A percentile compares a stretch with the other conserved stretches of the same genome.
These are phyloP conservation scores for Bryopsis sp. DNA, from an alignment of 139 green algal genomes.

Conservation along the genomic window DNA sequence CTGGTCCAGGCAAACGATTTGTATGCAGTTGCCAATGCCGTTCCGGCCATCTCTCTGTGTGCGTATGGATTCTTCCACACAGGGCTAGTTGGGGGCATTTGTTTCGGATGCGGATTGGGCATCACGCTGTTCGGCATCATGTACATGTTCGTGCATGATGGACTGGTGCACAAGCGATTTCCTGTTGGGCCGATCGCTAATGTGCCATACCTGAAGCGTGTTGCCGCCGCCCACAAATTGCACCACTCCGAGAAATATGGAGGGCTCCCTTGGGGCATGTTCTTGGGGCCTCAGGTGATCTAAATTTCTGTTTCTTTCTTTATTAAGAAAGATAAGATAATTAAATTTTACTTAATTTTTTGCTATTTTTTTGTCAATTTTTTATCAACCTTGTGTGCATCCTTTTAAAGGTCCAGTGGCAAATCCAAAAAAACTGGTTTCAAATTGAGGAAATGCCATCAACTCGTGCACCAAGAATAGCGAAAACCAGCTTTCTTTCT, in stretches of 20 bases:
- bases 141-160: constrained; percentile 99
- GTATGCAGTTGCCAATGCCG: constrained; percentile 84
- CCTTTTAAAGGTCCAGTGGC: too few species aligned
- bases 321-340: too few species aligned
- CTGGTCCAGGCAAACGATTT: constrained; percentile 81
- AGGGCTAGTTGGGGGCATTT: constrained; percentile 57
- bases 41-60: constrained; percentile 83
- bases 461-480: too few species aligned
- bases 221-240: constrained; percentile 85
- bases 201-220: constrained; percentile 74
- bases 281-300: constrained; percentile 69
- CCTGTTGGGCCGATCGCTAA: constrained; percentile 77
- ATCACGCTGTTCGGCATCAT: constrained; percentile 95
- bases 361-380: background rate
- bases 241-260: constrained; percentile 92
- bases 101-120: constrained; percentile 86
- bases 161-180: constrained; percentile 72
- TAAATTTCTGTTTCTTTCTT: background rate
- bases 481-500: too few species aligned
- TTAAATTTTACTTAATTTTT: too few species aligned
- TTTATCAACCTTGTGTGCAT: background rate
- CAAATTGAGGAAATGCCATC: too few species aligned
- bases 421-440: too few species aligned
- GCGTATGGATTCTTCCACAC: constrained; percentile 84
- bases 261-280: constrained; percentile 90